Evolutionary conservation across 2,329 filamentous ascomycete species (phyloP), one percentile per base, ranked within the genome.

Genomic region (Cytospora paraplurivora): DNA sequence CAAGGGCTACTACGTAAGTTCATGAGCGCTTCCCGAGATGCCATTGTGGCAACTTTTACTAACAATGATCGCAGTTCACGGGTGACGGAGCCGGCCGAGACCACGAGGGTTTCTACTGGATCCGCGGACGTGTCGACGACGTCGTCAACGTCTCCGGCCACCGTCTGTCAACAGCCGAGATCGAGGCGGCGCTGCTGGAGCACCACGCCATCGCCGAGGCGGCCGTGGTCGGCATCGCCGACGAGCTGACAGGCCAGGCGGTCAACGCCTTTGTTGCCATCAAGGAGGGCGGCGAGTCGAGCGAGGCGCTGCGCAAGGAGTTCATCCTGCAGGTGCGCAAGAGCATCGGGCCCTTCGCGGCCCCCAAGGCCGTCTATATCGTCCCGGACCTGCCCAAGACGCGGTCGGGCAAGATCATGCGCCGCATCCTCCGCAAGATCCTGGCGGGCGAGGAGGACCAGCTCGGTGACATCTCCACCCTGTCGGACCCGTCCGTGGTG

Each of bases 31-130:
- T 37, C 33, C 4, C 13, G 21, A 19, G 7, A n/a, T n/a, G n/a
- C 34, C n/a, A n/a, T n/a, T n/a, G n/a, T n/a, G 19, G 7, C 0
- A 13, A 11, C 4, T 7, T 15, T 7, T 17, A n/a, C 33, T 55
- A 49, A 53, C 57, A n/a, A 59, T 4, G n/a, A 54, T 5, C 62
- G 12, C 69, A 92, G 88, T 96, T 95, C 80, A 95, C 92, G 17
- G 92, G 92, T 64, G 95, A 99, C 74, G 95, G 95, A 74, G 95
- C 95, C 62, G 95, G 91, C 65, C 91, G 95, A 74, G 95, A 99
- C 76, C 91, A 97, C 78, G 95, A 99, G 72, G 95, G 95, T 63
- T 99, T 97, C 83, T 99, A 98, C 87, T 99, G 95, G 95, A 99
- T 99, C 76, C 92, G 95, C 67, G 95, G 95, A 69, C 93, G 95